Base-by-base conservation (phyloP, 2,329 filamentous ascomycete genomes). In the Alternaria tenuissima region DNA sequence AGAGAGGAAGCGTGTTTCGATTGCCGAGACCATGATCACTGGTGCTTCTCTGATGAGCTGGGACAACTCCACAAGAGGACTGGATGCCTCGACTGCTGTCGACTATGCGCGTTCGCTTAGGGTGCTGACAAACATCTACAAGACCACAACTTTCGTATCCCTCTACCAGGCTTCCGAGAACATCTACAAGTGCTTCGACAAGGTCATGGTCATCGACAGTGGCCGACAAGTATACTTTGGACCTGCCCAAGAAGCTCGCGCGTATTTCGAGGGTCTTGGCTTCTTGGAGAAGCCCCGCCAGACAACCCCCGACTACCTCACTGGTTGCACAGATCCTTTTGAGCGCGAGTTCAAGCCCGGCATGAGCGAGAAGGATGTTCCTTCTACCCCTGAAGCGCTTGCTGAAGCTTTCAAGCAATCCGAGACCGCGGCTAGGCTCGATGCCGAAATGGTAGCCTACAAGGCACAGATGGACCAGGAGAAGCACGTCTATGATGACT, bases 121-220 rank as follows among this genome's bases (percentile, higher is more conserved):
- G n/a, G 75, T 82, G 41, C 86, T 94, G 81, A 95, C 92, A 22
- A 90, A 95, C 76, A 87, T 95, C 55, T 93, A 93, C 84, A 88
- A 91, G 75, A 93, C 89, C 0, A 91, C 91, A 2, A 95, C 92
- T 0, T 94, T 95, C 62, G 92, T 96, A 1, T 93, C 92, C 0
- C 82, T 96, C 0, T 96, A 96, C 76, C 92, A 96, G 74, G 92
- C 91, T 0, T 93, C 90, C 0, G 91, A 95, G 78, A 93, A 90
- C 69, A 92, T 94, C 62, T 94, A 92, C 79, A 84, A 84, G 22
- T 87, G 89, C 34, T 94, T 94, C 63, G 92, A 96, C 81, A 95
- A 94, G 77, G 91, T 95, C 12, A 81, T 96, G 71, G 90, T 94
- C 36, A 91, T 95, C 56, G 90, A 94, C 62, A 85, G 87, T 41